Percentiles rank a stretch among this genome's conserved stretches.
phyloP scores from a whole-genome alignment of 2,329 filamentous ascomycete genomes.

The Colletotrichum somersetense region DNA sequence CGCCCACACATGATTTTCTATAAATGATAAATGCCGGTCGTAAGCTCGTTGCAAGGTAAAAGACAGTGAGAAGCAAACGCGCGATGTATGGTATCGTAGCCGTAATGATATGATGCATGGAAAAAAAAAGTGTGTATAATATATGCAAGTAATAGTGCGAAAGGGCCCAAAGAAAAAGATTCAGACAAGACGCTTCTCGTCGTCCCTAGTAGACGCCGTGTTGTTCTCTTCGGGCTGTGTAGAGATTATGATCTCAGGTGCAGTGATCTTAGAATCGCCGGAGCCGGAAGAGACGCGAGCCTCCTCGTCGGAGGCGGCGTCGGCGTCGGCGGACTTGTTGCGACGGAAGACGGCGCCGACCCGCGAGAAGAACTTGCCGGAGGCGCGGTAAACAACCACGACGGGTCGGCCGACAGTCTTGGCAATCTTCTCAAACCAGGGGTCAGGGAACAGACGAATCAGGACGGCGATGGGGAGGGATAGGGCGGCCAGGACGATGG shows the following conservation, averaged over 20 bases:
- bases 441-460: constrained; percentile 64
- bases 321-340: constrained; percentile 20
- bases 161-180: neutral
- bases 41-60: constrained; percentile 21
- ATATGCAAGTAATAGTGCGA: neutral
- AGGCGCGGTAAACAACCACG: constrained; percentile 79
- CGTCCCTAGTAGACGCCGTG: constrained; percentile 3
- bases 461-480: constrained; percentile 64
- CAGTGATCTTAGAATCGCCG: constrained; percentile 22
- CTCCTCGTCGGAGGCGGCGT: constrained; percentile 19
- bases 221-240: constrained; percentile 23
- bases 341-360: constrained; percentile 31
- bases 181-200: constrained; percentile 29
- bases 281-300: constrained; percentile 10
- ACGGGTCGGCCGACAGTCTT: constrained; percentile 99
- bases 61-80: constrained; percentile 10
- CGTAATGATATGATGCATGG: neutral
- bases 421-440: constrained; percentile 89
- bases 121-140: constrained; percentile 6
- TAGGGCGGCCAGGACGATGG: constrained; percentile 60
- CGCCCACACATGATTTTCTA: neutral
- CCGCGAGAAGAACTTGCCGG: constrained; percentile 45
- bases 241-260: constrained; percentile 34
- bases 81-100: constrained; percentile 34
- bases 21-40: constrained; percentile 21